Conservation (phyloP, 2,329 filamentous ascomycete species). For the Fusarium acutatum region DNA sequence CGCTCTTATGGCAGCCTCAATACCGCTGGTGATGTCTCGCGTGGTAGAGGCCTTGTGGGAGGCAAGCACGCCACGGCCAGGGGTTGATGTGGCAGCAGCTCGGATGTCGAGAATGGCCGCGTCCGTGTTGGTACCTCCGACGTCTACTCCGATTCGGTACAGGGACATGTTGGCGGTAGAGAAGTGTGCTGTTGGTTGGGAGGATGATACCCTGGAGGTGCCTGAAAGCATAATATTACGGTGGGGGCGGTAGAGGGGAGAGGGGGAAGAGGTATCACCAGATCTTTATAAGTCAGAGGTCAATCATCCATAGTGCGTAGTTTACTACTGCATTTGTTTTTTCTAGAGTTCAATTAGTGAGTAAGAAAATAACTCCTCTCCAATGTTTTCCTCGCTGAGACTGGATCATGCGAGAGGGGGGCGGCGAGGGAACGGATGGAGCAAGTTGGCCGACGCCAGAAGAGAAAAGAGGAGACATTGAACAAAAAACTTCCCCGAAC, state of each 20-base stretch:
- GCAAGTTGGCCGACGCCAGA: conserved; percentile 24
- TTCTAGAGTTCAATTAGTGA: background rate
- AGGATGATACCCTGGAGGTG: background rate
- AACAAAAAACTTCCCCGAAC: background rate
- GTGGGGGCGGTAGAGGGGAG: background rate
- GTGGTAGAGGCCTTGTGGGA: conserved; percentile 60
- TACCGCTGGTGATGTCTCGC: conserved; percentile 59
- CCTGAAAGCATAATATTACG: conserved; percentile 17
- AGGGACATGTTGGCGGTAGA: conserved; percentile 43
- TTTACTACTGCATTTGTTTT: background rate
- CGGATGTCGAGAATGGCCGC: conserved; percentile 55
- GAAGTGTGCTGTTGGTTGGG: background rate
- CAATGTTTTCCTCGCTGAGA: conserved; percentile 9
- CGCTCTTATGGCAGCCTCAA: conserved; percentile 55
- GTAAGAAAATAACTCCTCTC: background rate
- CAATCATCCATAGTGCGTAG: too few relatives aligned
- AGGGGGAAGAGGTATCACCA: background rate
- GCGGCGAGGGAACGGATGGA: background rate
- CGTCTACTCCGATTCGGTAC: conserved; percentile 56
- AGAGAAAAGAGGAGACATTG: conserved; percentile 8
- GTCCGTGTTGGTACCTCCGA: conserved; percentile 54
- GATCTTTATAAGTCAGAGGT: background rate
- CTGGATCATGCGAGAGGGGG: background rate
- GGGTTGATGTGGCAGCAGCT: conserved; percentile 43
- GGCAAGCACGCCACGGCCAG: conserved; percentile 53